Base-by-base conservation (phyloP, 768 basidiomycete species). In the Mycena leptocephala region DNA sequence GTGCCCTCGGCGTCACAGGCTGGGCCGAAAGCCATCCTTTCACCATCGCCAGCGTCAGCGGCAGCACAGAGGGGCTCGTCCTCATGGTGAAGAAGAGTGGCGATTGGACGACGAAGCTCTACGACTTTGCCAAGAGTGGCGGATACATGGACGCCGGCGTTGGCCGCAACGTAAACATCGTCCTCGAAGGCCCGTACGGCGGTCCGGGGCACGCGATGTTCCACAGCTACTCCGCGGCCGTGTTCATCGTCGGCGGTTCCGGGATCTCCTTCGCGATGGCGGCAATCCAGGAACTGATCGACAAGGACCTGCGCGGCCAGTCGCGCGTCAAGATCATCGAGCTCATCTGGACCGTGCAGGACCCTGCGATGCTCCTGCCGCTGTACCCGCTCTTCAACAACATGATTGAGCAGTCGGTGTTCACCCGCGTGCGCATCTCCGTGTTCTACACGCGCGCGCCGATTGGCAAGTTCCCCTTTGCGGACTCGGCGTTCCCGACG, bases 21-120 rank as follows among this genome's bases (percentile, higher is more conserved):
- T 85, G 87, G 84, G 79, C 87, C 13, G 90, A 92, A 76, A 82
- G 82, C 10, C 93, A 94, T 69, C 93, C 92, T 2, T 93, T 93
- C 82, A 91, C 93, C 6, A 91, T 93, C 65, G 88, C 91, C 2
- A 89, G 87, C 55, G 88, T 69, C n/a, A 65, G 53, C 28, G 74
- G 70, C 32, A 90, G 92, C 83, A 87, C 32, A 80, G 88, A 90
- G 33, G 90, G 91, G 0, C 65, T 93, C 72, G 87, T 89, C 14
- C 78, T 93, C 71, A 84, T 91, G 80, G 87, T 85, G 68, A 92
- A 92, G 82, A 86, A 83, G 46, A 81, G 85, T 0, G 91, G 91
- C 2, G 81, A 82, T 16, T 93, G 90, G 89, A 91, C 91, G 9
- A 79, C 75, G 9, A 82, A 77, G 28, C 80, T 93, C 43, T 88